phyloP scores from a whole-genome alignment of 2,329 filamentous ascomycete genomes.

The Claviceps lovelessii region DNA sequence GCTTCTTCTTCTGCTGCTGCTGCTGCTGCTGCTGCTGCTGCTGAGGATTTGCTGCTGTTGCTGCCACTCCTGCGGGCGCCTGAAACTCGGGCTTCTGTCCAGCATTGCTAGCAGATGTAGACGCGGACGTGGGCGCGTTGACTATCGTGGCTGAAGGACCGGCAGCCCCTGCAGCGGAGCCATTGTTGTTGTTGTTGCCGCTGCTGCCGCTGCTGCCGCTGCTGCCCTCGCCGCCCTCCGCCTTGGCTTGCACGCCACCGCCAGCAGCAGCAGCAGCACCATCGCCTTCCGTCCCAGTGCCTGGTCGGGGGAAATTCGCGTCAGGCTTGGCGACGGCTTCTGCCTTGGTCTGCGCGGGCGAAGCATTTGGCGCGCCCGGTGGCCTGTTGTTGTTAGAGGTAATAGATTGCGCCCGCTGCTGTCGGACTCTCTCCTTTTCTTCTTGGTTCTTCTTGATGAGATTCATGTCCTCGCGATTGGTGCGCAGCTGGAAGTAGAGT shows the following conservation, averaged over 20 bases:
- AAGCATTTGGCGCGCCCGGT: slow-evolving; percentile 26
- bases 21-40: slow-evolving; percentile 50
- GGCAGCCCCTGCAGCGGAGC: slow-evolving; percentile 7
- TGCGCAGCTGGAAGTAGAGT: slow-evolving; percentile 88
- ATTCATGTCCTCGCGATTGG: slow-evolving; percentile 85
- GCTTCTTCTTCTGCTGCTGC: slow-evolving; percentile 50
- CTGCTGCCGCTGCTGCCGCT: neutral
- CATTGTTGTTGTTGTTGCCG: slow-evolving; percentile 11
- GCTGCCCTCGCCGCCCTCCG: slow-evolving; percentile 25
- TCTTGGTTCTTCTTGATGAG: slow-evolving; percentile 82
- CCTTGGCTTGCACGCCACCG: slow-evolving; percentile 23
- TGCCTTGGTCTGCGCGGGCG: slow-evolving; percentile 38
- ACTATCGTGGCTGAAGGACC: slow-evolving; percentile 15
- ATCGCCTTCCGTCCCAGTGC: slow-evolving; percentile 37
- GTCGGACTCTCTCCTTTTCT: slow-evolving; percentile 49
- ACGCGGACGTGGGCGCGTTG: slow-evolving; percentile 11
- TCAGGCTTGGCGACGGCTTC: slow-evolving; percentile 27
- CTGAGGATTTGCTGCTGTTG: neutral
- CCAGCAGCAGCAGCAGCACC: slow-evolving; percentile 8
- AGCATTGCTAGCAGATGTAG: slow-evolving; percentile 1
- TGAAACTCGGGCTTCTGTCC: slow-evolving; percentile 13
- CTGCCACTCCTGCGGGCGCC: neutral
- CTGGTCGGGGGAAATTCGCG: slow-evolving; percentile 29
- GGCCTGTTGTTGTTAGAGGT: slow-evolving; percentile 26
- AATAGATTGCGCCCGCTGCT: slow-evolving; percentile 32